phyloP scores from a whole-genome alignment of 345 rosid genomes.

The Salix suchowensis region DNA sequence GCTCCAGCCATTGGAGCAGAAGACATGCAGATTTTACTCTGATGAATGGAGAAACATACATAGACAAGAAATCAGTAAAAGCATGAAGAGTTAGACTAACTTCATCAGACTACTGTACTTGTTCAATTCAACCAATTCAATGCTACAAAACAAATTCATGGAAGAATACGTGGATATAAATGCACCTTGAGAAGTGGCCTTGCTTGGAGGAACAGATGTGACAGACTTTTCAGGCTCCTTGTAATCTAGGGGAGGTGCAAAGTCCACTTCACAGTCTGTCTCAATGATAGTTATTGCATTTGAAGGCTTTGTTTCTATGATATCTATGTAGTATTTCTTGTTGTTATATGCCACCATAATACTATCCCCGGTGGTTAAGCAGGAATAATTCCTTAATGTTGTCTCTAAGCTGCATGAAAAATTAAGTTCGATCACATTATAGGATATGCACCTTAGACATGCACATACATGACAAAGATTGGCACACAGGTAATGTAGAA shows the following conservation, averaged over 20 bases:
- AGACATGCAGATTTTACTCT: background rate
- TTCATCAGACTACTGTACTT: background rate
- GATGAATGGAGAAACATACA: background rate
- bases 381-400: constrained; percentile 89
- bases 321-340: constrained; percentile 95
- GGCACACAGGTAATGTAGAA: background rate
- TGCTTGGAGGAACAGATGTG: constrained; percentile 39
- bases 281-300: constrained; percentile 93
- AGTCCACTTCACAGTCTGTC: constrained; percentile 99
- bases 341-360: constrained; percentile 99
- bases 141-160: background rate
- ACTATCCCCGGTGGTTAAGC: constrained; percentile 95
- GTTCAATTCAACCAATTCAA: background rate
- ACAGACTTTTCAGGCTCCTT: constrained; percentile 84
- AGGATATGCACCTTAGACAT: background rate
- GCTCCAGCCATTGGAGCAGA: background rate
- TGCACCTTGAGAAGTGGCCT: constrained; percentile 61
- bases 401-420: constrained; percentile 77
- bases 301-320: constrained; percentile 88
- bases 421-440: background rate
- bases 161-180: background rate
- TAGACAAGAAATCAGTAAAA: background rate
- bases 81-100: background rate
- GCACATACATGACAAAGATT: background rate
- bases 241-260: constrained; percentile 97